These are phyloP conservation scores for Kwoniella dendrophila DNA, from an alignment of 768 basidiomycete genomes.

Conservation along the genomic window DNA sequence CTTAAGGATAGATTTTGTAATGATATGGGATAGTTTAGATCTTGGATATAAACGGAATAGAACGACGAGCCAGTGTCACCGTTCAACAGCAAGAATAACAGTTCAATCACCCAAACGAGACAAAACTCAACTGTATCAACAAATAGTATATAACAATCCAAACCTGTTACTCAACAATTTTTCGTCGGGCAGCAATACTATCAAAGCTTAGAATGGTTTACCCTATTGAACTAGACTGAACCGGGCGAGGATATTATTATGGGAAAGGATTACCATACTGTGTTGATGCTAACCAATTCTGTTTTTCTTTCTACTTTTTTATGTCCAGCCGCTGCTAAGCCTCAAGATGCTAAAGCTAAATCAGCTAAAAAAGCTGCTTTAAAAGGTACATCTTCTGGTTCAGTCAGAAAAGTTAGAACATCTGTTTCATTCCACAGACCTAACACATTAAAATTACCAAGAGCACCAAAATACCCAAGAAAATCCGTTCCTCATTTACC, in stretches of 20 bases:
- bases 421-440: slow-evolving; percentile 94
- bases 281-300: background rate
- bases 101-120: no score
- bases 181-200: no score
- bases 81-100: no score
- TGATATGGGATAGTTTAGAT: background rate
- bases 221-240: no score
- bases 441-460: slow-evolving; percentile 81
- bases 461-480: slow-evolving; percentile 90
- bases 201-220: no score
- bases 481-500: slow-evolving; percentile 90
- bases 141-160: no score
- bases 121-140: no score
- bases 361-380: slow-evolving; percentile 95
- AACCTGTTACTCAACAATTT: no score
- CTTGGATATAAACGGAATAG: no score
- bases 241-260: no score
- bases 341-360: slow-evolving; percentile 73
- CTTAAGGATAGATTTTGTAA: background rate
- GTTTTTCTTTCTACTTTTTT: slow-evolving; percentile 1
- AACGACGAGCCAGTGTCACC: no score
- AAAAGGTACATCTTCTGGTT: slow-evolving; percentile 76
- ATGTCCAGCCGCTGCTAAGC: slow-evolving; percentile 53
- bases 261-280: no score
- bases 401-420: slow-evolving; percentile 76